These are phyloP conservation scores for Trichocladium antarcticum DNA, from an alignment of 495 filamentous ascomycete species.

Conservation along the genomic window DNA sequence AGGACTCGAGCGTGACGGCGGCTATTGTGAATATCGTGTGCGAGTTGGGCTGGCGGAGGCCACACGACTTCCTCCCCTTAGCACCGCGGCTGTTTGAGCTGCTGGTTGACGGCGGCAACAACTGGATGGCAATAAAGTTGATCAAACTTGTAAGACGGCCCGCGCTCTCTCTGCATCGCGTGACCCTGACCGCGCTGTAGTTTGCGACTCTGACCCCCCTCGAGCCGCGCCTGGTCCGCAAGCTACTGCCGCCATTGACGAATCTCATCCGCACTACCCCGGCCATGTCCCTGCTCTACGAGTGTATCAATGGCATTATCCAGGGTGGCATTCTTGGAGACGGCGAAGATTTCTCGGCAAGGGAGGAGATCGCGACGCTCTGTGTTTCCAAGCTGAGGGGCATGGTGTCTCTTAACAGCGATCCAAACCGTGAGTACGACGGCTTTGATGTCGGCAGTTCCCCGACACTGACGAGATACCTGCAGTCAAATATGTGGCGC, in stretches of 20 bases:
- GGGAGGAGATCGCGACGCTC: conserved; percentile 84
- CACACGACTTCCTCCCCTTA: conserved; percentile 83
- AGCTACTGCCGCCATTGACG: conserved; percentile 87
- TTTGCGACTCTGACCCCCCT: conserved; percentile 91
- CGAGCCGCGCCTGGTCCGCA: conserved; percentile 81
- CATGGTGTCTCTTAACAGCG: conserved; percentile 86
- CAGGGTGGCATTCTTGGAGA: conserved; percentile 86
- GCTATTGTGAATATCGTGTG: conserved; percentile 95
- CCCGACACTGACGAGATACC: neutral
- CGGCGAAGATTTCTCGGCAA: conserved; percentile 61
- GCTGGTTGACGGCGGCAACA: conserved; percentile 85
- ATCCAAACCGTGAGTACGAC: conserved; percentile 68
- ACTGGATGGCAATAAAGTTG: conserved; percentile 99
- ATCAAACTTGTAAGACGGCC: conserved; percentile 71
- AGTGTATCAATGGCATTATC: conserved; percentile 97
- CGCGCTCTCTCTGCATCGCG: neutral
- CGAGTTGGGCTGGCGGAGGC: conserved; percentile 87
- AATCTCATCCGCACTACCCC: conserved; percentile 86
- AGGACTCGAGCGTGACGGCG: conserved; percentile 88
- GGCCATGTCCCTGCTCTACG: conserved; percentile 93
- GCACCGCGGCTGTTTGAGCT: conserved; percentile 87
- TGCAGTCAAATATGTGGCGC: conserved; percentile 92
- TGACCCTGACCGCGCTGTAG: conserved; percentile 37
- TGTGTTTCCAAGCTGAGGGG: conserved; percentile 87
- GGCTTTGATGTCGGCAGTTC: no score